Percentiles rank a stretch among this genome's conserved stretches.
These are phyloP conservation scores for Comarum palustre DNA, from an alignment of 306 rosid genomes.

Conservation along the genomic window DNA sequence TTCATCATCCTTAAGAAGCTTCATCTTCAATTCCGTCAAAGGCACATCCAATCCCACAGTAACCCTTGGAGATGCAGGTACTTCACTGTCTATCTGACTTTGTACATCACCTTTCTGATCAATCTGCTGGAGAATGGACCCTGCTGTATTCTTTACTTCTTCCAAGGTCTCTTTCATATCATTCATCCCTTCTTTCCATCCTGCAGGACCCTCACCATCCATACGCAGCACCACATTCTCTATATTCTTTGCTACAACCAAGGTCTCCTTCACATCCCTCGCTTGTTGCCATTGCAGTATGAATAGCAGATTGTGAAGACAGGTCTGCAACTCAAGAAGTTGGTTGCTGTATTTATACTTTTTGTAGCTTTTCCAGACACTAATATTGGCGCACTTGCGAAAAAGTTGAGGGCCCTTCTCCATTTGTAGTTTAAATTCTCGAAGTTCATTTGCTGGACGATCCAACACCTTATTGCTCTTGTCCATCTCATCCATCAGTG, in stretches of 20 bases:
- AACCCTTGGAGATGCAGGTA: constrained; percentile 34
- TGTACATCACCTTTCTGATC: background rate
- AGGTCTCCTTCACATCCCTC: constrained; percentile 19
- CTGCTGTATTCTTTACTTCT: background rate
- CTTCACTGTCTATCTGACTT: constrained; percentile 14
- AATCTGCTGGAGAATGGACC: background rate
- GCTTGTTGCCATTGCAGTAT: constrained; percentile 17
- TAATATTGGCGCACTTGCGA: constrained; percentile 29
- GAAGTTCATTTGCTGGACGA: constrained; percentile 22
- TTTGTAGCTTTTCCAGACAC: constrained; percentile 29
- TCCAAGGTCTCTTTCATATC: background rate
- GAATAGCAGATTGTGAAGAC: constrained; percentile 23
- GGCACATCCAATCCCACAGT: constrained; percentile 52
- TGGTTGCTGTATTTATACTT: constrained; percentile 30
- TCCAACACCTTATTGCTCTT: constrained; percentile 20
- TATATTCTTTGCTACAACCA: background rate
- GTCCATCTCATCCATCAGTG: constrained; percentile 29
- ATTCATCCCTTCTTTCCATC: background rate
- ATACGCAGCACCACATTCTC: background rate
- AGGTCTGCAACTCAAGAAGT: constrained; percentile 30
- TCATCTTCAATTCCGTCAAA: constrained; percentile 44
- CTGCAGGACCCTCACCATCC: background rate
- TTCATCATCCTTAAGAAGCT: constrained; percentile 27
- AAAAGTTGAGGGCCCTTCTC: constrained; percentile 14
- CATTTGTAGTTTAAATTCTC: constrained; percentile 19